A percentile compares a stretch with the other conserved stretches of the same genome.
phyloP scores from a whole-genome alignment of 1,139 yeast genomes.

The Pichia sp. region DNA sequence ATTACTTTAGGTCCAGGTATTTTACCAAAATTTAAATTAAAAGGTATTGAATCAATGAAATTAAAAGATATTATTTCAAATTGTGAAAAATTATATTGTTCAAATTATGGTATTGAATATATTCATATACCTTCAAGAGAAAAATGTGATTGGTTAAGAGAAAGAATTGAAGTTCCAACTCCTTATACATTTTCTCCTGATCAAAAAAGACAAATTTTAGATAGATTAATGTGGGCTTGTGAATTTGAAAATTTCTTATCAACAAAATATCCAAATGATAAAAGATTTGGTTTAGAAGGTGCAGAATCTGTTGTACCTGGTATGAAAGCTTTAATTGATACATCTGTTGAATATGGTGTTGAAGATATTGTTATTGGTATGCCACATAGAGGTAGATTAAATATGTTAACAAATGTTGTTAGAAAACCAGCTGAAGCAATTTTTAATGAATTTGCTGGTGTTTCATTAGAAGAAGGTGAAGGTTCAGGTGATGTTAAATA shows the following conservation, averaged over 20 bases:
- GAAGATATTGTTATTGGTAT: conserved; percentile 97
- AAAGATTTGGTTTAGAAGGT: conserved; percentile 98
- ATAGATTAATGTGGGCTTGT: conserved; percentile 94
- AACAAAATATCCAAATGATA: conserved; percentile 95
- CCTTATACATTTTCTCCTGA: conserved; percentile 82
- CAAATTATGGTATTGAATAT: conserved; percentile 87
- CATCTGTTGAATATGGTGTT: conserved; percentile 86
- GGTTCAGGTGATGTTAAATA: conserved; percentile 99
- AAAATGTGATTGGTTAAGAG: conserved; percentile 97
- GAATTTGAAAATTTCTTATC: conserved; percentile 88
- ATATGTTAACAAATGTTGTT: conserved; percentile 94
- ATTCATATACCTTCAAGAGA: conserved; percentile 94
- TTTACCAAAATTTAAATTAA: conserved; percentile 76
- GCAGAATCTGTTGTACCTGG: conserved; percentile 96
- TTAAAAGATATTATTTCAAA: conserved; percentile 69
- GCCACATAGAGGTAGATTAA: conserved; percentile 99
- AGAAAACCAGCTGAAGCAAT: conserved; percentile 98
- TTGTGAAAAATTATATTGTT: conserved; percentile 84
- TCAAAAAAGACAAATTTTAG: conserved; percentile 93
- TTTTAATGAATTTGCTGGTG: conserved; percentile 92
- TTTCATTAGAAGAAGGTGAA: conserved; percentile 55
- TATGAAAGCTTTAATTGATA: conserved; percentile 90
- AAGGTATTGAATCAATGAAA: conserved; percentile 56
- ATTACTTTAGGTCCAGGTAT: conserved; percentile 97
- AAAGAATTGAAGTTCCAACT: conserved; percentile 85